Percentiles rank a stretch among this genome's conserved stretches.
These are phyloP conservation scores for Exutisphaerella laricina DNA, from an alignment of 2,329 filamentous ascomycete species.

Conservation along the genomic window DNA sequence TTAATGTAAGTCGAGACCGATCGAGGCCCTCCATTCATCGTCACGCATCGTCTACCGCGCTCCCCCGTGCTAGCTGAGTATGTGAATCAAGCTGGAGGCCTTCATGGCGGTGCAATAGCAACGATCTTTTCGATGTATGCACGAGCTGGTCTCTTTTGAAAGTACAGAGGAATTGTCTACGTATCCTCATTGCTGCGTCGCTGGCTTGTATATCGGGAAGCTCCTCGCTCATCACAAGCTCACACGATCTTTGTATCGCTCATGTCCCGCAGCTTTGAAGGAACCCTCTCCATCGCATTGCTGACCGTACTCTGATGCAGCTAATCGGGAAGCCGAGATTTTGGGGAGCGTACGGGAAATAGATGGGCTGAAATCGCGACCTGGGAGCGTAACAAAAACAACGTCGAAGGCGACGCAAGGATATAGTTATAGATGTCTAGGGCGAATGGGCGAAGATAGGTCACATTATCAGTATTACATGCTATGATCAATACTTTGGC, in stretches of 20 bases:
- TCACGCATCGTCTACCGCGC: slow-evolving; percentile 17
- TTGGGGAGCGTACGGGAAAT: slow-evolving; percentile 23
- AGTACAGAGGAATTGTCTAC: too few relatives aligned
- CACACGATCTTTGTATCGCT: neutral
- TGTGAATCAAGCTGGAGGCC: slow-evolving; percentile 20
- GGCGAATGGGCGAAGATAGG: too few relatives aligned
- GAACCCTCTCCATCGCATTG: too few relatives aligned
- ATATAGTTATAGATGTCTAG: too few relatives aligned
- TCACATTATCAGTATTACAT: too few relatives aligned
- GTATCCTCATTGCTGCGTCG: too few relatives aligned
- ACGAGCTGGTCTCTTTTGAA: slow-evolving; percentile 20
- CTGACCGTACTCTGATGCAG: too few relatives aligned
- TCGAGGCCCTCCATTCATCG: slow-evolving; percentile 11
- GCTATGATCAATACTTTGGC: too few relatives aligned
- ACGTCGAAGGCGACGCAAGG: slow-evolving; percentile 21
- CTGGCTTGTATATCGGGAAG: slow-evolving; percentile 1
- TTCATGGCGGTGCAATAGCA: slow-evolving; percentile 24
- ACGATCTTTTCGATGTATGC: slow-evolving; percentile 23
- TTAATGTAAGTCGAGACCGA: slow-evolving; percentile 19
- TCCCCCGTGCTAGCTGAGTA: slow-evolving; percentile 24
- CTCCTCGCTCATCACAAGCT: neutral
- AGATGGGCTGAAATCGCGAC: slow-evolving; percentile 23
- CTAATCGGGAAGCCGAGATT: slow-evolving; percentile 20
- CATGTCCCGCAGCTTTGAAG: too few relatives aligned
- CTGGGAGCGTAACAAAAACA: slow-evolving; percentile 27